Evolutionary conservation across 768 basidiomycete species (phyloP), one percentile per base, ranked within the genome.

Genomic region (Hirschioporus abietinus): DNA sequence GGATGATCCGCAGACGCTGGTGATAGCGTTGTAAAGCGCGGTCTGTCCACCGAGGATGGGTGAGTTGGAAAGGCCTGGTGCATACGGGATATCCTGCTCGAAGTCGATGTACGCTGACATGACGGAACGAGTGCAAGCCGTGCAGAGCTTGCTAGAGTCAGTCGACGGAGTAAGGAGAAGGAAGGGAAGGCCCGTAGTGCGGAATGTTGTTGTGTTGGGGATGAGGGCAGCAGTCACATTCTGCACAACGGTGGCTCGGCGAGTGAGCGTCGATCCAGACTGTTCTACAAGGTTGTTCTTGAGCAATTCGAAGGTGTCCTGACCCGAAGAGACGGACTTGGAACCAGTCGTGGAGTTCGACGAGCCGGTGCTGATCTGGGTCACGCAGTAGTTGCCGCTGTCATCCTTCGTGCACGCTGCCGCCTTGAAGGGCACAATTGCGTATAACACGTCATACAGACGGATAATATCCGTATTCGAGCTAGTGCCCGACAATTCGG

Each of bases 361-460:
- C 26, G 69, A 36, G 65, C 77, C 74, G 25, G 77, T 69, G 58
- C 80, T 75, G 35, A 86, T 77, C 34, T 84, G 71, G 66, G 83
- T 75, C 30, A 86, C 84, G 73, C 96, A 99, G 78, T 84, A 97
- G 52, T 81, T 78, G 35, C 86, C 88, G 61, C 72, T 79, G 72
- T 88, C 86, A 72, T 91, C 86, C 82, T 92, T 91, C 60, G 89
- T 70, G 79, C 96, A 98, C 34, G 93, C 74, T 27, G 94, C 88
- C 7, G 74, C 70, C 68, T 78, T 79, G 74, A 96, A 74, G 8
- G 95, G 94, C 12, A 74, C 68, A 60, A 96, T 69, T 67, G 82
- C 69, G 79, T 93, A 99, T 30, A 98, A 78, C 34, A 87, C 79
- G 74, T 98, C 96, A 78, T 99, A 99, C 1, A 84, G 77, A 27